Conservation (phyloP, 768 basidiomycete species). For the Psilocybe sp. region DNA sequence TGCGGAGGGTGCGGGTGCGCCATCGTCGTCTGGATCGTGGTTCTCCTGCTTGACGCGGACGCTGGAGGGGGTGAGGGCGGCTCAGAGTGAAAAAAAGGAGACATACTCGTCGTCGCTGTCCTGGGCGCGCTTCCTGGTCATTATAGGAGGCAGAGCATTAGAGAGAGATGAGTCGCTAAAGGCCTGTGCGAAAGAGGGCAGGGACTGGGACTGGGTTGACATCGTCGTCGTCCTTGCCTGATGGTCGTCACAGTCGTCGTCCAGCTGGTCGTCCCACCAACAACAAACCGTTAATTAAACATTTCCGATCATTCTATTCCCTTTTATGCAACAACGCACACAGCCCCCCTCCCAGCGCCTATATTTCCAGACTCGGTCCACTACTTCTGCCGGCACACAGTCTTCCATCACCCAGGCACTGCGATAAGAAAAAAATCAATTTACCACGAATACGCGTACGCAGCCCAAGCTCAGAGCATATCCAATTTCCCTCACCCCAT, state of each 20-base stretch:
- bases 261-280: too few species aligned
- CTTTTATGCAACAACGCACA: neutral
- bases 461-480: too few species aligned
- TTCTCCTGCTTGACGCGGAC: conserved; percentile 64
- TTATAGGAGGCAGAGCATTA: conserved; percentile 69
- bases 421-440: too few species aligned
- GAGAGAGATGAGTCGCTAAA: conserved; percentile 59
- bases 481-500: too few species aligned
- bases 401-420: too few species aligned
- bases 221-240: conserved; percentile 18
- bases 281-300: neutral
- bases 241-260: neutral
- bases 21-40: conserved; percentile 30
- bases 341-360: too few species aligned
- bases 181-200: conserved; percentile 78
- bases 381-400: too few species aligned
- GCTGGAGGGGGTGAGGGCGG: neutral
- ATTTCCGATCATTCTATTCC: neutral
- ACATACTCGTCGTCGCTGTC: conserved; percentile 48
- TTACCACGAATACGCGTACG: too few species aligned
- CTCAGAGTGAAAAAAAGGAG: conserved; percentile 2
- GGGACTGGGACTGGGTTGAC: conserved; percentile 63
- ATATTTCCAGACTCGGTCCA: too few species aligned
- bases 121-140: conserved; percentile 49
- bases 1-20: conserved; percentile 37